Percentiles rank a stretch among this genome's conserved stretches.
These are phyloP conservation scores for Tetraselmis striata DNA, from an alignment of 139 green algal species.

Conservation along the genomic window DNA sequence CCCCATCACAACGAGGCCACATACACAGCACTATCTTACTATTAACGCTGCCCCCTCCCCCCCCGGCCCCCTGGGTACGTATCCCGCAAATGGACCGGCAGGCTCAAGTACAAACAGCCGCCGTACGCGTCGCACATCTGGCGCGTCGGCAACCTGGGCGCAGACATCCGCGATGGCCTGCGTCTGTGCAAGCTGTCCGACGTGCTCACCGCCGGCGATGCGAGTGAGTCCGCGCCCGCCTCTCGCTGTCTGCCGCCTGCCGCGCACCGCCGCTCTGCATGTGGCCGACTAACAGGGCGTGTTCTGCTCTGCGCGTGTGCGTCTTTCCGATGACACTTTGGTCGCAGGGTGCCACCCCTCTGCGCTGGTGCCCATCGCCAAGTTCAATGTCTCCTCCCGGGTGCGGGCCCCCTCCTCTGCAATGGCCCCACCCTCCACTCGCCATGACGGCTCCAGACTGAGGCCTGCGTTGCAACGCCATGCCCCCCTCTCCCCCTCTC, in stretches of 20 bases:
- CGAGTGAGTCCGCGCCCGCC: too few species aligned
- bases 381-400: neutral
- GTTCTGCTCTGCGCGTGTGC: conserved; percentile 10
- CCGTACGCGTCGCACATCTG: conserved; percentile 63
- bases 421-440: neutral
- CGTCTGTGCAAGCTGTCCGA: conserved; percentile 60
- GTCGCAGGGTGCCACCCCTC: neutral
- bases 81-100: neutral
- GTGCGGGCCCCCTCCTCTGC: neutral
- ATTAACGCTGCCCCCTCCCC: neutral
- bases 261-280: neutral
- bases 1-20: too few species aligned
- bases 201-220: conserved; percentile 39
- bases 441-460: neutral
- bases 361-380: neutral
- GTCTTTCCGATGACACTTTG: conserved; percentile 7
- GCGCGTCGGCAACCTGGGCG: conserved; percentile 32
- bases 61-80: neutral
- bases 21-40: neutral
- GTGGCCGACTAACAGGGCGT: neutral
- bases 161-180: conserved; percentile 68
- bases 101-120: conserved; percentile 52
- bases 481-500: neutral
- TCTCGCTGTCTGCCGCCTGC: too few species aligned
- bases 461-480: neutral